These are phyloP conservation scores for Raphidocelis subcapitata DNA, from an alignment of 139 green algal genomes.

Conservation along the genomic window DNA sequence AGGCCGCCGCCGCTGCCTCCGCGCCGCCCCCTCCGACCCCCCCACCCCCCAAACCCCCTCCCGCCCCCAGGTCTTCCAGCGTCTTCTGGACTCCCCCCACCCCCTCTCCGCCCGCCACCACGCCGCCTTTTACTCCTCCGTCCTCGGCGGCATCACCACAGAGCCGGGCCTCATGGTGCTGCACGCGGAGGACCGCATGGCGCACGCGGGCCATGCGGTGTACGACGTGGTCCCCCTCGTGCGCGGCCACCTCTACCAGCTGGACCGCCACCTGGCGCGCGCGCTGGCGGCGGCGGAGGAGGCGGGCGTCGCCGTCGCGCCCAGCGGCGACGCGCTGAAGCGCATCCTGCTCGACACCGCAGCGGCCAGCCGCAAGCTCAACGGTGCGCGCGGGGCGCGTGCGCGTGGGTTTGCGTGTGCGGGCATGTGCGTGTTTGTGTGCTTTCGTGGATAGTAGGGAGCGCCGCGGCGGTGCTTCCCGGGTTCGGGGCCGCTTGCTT, in stretches of 20 bases:
- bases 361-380: conserved; percentile 61
- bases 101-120: conserved; percentile 24
- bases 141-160: conserved; percentile 80
- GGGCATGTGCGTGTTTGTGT: background rate
- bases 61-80: conserved; percentile 37
- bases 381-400: conserved; percentile 49
- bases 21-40: too few species aligned
- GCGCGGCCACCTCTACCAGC: conserved; percentile 77
- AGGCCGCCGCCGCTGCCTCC: too few species aligned
- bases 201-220: conserved; percentile 81
- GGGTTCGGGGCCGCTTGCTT: too few species aligned
- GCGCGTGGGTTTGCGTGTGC: background rate
- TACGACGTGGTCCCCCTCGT: conserved; percentile 72
- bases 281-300: conserved; percentile 50
- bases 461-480: too few species aligned
- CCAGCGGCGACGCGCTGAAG: conserved; percentile 41
- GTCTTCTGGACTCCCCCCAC: conserved; percentile 21
- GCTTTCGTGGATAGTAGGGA: background rate
- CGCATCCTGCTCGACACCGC: conserved; percentile 78
- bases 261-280: conserved; percentile 67
- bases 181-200: conserved; percentile 88
- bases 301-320: conserved; percentile 52
- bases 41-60: too few species aligned
- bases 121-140: conserved; percentile 74
- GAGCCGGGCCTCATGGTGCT: conserved; percentile 78